phyloP scores from a whole-genome alignment of 2,329 filamentous ascomycete species.

The Fusarium praegraminearum region DNA sequence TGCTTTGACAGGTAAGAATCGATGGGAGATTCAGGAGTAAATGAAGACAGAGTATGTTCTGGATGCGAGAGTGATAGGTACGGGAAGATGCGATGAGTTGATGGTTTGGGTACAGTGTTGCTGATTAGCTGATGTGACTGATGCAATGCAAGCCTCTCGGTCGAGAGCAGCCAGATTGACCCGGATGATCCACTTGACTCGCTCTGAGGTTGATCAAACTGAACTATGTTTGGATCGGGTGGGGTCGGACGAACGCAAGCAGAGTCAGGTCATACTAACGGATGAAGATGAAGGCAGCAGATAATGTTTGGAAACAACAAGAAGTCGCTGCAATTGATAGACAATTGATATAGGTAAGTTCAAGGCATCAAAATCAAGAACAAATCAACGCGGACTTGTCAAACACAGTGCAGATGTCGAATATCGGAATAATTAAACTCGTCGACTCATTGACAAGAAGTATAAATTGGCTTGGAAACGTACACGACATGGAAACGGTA shows the following conservation, averaged over 20 bases:
- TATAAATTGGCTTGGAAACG: conserved; percentile 43
- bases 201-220: conserved; percentile 1
- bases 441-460: conserved; percentile 34
- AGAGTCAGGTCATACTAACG: conserved; percentile 6
- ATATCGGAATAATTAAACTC: not conserved
- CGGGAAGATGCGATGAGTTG: not conserved
- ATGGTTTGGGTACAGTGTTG: not conserved
- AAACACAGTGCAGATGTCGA: not conserved
- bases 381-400: not conserved
- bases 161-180: conserved; percentile 18
- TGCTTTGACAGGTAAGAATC: not conserved
- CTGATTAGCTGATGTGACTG: conserved; percentile 1
- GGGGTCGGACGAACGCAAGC: not conserved
- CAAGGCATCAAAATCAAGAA: not conserved
- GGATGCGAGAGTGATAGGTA: not conserved
- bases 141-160: conserved; percentile 34
- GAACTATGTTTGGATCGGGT: not conserved
- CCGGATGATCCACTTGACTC: conserved; percentile 14
- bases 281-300: not conserved
- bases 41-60: not conserved
- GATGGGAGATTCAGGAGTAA: not conserved
- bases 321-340: not conserved
- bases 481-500: conserved; percentile 45
- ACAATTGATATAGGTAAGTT: not conserved
- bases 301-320: not conserved